Percentiles rank a stretch among this genome's conserved stretches.
Conservation (phyloP, 2,329 filamentous ascomycete genomes). For the Celoporthe dispersa region DNA sequence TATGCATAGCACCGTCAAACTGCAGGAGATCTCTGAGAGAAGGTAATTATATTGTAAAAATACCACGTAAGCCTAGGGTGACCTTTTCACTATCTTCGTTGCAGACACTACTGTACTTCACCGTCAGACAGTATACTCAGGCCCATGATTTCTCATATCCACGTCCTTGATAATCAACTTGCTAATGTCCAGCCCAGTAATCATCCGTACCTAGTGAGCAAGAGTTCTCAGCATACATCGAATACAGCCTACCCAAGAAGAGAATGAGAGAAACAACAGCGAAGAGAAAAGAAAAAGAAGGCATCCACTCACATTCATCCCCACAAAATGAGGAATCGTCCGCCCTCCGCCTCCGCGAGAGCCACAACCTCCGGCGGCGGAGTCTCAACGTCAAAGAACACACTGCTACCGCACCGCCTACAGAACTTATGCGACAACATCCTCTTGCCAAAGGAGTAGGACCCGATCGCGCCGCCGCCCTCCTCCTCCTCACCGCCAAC, state of each 20-base stretch:
- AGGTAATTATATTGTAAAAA: too few relatives aligned
- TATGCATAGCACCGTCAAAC: too few relatives aligned
- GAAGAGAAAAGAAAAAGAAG: too few relatives aligned
- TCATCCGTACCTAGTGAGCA: constrained; percentile 13
- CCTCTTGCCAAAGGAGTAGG: constrained; percentile 16
- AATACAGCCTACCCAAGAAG: background rate
- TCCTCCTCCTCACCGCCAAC: background rate
- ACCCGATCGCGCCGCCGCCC: background rate
- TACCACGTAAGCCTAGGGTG: too few relatives aligned
- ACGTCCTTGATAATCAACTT: constrained; percentile 16
- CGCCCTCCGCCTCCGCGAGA: background rate
- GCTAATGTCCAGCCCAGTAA: constrained; percentile 7
- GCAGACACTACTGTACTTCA: background rate
- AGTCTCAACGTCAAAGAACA: constrained; percentile 16
- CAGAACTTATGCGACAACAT: constrained; percentile 22
- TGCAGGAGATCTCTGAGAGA: background rate
- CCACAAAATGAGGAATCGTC: constrained; percentile 13
- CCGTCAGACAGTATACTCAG: background rate
- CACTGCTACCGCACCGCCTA: constrained; percentile 21
- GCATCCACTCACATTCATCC: constrained; percentile 13
- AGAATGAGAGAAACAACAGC: background rate
- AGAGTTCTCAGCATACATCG: background rate
- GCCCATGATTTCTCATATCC: background rate
- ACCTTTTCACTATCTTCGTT: too few relatives aligned
- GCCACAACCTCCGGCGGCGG: background rate